Evolutionary conservation across 169 alveolate species (phyloP).

Genomic region (Blepharisma undulans): DNA sequence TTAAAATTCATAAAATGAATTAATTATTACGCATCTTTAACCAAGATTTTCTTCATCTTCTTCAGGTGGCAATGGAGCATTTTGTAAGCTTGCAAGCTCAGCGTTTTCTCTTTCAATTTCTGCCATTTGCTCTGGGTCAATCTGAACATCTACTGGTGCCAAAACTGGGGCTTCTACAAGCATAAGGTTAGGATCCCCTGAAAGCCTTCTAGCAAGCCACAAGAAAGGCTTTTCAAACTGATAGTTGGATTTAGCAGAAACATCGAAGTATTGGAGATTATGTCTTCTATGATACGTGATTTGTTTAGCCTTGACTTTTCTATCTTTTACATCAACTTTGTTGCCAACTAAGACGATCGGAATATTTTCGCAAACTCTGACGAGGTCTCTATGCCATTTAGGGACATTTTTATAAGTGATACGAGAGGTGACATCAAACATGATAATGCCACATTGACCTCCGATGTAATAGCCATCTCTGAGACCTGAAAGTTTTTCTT

Average conservation of each 20-base stretch:
- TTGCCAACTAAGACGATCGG: constrained; percentile 99
- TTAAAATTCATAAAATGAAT: background rate
- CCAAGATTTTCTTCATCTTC: background rate
- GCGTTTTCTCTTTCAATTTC: constrained; percentile 12
- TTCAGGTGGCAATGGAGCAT: constrained; percentile 58
- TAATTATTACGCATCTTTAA: background rate
- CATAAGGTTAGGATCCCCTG: constrained; percentile 64
- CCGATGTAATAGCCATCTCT: constrained; percentile 98
- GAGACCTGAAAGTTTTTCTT: constrained; percentile 98
- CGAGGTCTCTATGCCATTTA: constrained; percentile 99
- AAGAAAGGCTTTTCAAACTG: constrained; percentile 98
- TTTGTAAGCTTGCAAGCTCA: constrained; percentile 1
- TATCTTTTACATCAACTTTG: constrained; percentile 98
- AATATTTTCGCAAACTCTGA: constrained; percentile 98
- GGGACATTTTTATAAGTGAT: constrained; percentile 99
- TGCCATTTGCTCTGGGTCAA: constrained; percentile 46
- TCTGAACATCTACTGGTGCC: constrained; percentile 3
- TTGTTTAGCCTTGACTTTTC: constrained; percentile 99
- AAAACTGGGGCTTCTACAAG: constrained; percentile 32
- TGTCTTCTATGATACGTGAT: constrained; percentile 98
- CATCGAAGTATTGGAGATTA: constrained; percentile 97
- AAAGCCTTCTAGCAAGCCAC: constrained; percentile 95
- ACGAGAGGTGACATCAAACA: constrained; percentile 99
- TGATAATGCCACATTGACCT: constrained; percentile 95
- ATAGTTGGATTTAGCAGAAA: constrained; percentile 97